These are phyloP conservation scores for Gyrodon lividus DNA, from an alignment of 768 basidiomycete species.

Conservation along the genomic window DNA sequence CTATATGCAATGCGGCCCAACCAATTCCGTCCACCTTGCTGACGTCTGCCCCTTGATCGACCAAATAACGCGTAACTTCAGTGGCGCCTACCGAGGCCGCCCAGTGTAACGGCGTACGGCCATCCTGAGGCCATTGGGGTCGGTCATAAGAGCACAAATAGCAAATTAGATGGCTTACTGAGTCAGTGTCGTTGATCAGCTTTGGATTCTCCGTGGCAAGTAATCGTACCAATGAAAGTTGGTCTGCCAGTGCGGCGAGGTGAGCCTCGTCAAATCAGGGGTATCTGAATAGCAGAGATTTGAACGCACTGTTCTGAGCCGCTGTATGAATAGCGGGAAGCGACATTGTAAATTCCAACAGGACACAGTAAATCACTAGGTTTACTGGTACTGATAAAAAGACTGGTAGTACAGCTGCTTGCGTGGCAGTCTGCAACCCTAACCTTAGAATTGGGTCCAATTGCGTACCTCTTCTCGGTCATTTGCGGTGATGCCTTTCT, in stretches of 20 bases:
- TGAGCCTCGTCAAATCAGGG: neutral
- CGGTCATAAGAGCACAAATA: fast-evolving
- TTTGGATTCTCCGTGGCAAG: slow-evolving; percentile 62
- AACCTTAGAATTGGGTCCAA: slow-evolving; percentile 23
- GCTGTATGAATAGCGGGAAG: slow-evolving; percentile 58
- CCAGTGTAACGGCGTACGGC: slow-evolving; percentile 83
- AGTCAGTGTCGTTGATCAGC: slow-evolving; percentile 60
- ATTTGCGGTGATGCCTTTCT: neutral
- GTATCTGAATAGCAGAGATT: neutral
- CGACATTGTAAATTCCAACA: slow-evolving; percentile 34
- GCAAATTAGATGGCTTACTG: slow-evolving; percentile 37
- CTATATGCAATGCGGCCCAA: slow-evolving; percentile 81
- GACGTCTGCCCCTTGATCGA: slow-evolving; percentile 70
- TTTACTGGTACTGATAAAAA: too few relatives aligned
- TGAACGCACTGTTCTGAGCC: slow-evolving; percentile 60
- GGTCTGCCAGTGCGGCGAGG: slow-evolving; percentile 43
- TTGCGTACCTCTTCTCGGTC: too few relatives aligned
- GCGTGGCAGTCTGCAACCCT: slow-evolving; percentile 21
- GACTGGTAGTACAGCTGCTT: neutral
- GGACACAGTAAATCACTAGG: neutral
- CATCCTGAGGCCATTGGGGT: slow-evolving; percentile 49
- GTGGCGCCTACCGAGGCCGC: slow-evolving; percentile 72
- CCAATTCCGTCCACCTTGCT: slow-evolving; percentile 61
- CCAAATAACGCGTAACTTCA: slow-evolving; percentile 64
- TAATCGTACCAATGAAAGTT: slow-evolving; percentile 65